Conservation (phyloP, 2,329 filamentous ascomycete species). For the Beauveria caledonica region DNA sequence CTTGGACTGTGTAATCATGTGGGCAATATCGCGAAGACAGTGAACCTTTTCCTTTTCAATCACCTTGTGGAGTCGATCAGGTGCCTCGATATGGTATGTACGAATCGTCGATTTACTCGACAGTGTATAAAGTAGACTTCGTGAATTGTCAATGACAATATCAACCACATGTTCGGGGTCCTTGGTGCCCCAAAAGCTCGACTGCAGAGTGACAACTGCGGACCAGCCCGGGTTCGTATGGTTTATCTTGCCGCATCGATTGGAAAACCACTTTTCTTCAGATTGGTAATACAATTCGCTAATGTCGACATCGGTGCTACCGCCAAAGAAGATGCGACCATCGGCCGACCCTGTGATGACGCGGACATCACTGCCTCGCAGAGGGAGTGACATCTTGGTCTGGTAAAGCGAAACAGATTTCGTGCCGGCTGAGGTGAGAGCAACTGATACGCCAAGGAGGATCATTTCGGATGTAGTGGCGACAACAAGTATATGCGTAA, state of each 20-base stretch:
- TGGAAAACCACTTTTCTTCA: conserved; percentile 94
- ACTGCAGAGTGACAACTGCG: conserved; percentile 47
- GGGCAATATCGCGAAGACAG: conserved; percentile 66
- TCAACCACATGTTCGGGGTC: conserved; percentile 60
- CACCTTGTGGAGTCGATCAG: conserved; percentile 52
- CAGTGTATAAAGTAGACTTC: conserved; percentile 83
- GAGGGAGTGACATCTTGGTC: conserved; percentile 74
- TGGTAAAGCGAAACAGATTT: conserved; percentile 74
- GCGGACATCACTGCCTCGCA: conserved; percentile 68
- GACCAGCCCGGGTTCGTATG: conserved; percentile 71
- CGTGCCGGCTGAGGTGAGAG: conserved; percentile 57
- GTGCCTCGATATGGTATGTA: conserved; percentile 75
- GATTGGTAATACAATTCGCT: conserved; percentile 95
- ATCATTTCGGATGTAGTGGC: conserved; percentile 80
- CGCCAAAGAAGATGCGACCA: conserved; percentile 90
- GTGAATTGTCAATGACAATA: conserved; percentile 80
- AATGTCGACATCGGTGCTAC: conserved; percentile 72
- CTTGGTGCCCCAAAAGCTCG: conserved; percentile 43
- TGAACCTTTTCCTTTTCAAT: conserved; percentile 57
- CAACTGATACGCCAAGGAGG: conserved; percentile 73
- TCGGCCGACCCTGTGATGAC: conserved; percentile 73
- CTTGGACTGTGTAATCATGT: conserved; percentile 70
- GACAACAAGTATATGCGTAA: conserved; percentile 82
- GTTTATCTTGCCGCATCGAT: conserved; percentile 78
- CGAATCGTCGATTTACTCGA: conserved; percentile 83